A percentile compares a stretch with the other conserved stretches of the same genome.
phyloP scores from a whole-genome alignment of 139 green algal genomes.

The Chlamydomonas incerta region DNA sequence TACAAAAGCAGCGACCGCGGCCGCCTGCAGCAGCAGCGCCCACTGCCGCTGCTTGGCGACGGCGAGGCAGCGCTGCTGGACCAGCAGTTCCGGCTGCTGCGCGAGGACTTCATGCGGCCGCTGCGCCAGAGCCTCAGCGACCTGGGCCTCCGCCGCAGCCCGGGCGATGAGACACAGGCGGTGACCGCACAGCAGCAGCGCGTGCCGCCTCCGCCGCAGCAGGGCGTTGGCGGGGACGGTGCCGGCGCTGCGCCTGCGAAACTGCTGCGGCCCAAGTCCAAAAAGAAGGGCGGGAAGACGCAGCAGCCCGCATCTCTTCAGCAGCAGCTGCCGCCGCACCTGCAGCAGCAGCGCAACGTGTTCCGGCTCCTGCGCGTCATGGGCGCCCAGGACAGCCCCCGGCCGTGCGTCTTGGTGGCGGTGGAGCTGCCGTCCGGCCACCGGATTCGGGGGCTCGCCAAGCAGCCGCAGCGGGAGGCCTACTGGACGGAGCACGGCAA shows the following conservation, averaged over 20 bases:
- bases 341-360: conserved; percentile 41
- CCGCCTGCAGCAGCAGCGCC: not conserved
- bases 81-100: conserved; percentile 63
- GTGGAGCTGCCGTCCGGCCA: conserved; percentile 44
- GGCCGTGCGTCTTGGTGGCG: conserved; percentile 48
- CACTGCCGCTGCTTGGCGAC: not conserved
- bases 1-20: not conserved
- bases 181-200: not conserved
- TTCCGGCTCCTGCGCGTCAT: conserved; percentile 20
- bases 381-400: conserved; percentile 28
- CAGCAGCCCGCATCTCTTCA: no score
- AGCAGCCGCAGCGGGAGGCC: not conserved
- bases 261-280: no score
- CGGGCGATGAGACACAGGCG: no score
- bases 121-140: conserved; percentile 42
- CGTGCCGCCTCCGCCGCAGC: not conserved
- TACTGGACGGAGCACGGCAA: conserved; percentile 53
- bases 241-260: no score
- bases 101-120: conserved; percentile 59
- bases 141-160: conserved; percentile 19
- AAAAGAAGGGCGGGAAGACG: no score
- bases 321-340: not conserved
- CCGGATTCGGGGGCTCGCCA: not conserved
- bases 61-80: conserved; percentile 59
- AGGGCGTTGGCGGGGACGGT: not conserved